Percentiles rank a stretch among this genome's conserved stretches.
Conservation (phyloP, 176 grass and related monocot species). For the Hsuehochloa calcarea region DNA sequence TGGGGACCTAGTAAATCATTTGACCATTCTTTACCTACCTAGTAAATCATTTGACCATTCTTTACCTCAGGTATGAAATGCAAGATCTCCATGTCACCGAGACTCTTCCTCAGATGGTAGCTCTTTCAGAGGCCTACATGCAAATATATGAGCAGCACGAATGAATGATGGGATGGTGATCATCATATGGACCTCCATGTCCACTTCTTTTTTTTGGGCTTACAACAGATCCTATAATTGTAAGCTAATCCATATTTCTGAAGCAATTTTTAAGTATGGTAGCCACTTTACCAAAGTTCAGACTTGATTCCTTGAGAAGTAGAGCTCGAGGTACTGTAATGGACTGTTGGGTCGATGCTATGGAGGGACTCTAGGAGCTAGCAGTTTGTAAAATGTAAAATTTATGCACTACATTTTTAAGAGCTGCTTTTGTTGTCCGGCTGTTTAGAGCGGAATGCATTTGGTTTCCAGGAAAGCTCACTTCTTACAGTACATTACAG, state of each 20-base stretch:
- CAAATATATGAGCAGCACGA: constrained; percentile 97
- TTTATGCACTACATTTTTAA: background rate
- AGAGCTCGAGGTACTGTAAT: background rate
- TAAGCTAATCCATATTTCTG: background rate
- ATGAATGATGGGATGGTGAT: constrained; percentile 31
- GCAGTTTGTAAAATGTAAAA: background rate
- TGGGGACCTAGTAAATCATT: background rate
- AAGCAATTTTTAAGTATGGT: background rate
- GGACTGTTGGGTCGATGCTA: background rate
- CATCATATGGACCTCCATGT: background rate
- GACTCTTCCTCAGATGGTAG: constrained; percentile 98
- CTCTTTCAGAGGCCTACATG: constrained; percentile 92
- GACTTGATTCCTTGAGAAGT: background rate
- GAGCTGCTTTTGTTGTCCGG: background rate
- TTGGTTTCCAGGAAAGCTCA: background rate
- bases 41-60: constrained; percentile 13
- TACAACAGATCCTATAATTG: background rate
- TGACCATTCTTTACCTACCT: constrained; percentile 3
- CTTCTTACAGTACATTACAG: background rate
- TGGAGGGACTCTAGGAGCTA: background rate
- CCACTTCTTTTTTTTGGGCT: background rate
- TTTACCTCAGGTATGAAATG: constrained; percentile 84
- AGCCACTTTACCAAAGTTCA: background rate
- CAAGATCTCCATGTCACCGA: constrained; percentile 96
- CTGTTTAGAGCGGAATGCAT: background rate